phyloP scores from a whole-genome alignment of 768 basidiomycete species.

The Leucocoprinus birnbaumii region DNA sequence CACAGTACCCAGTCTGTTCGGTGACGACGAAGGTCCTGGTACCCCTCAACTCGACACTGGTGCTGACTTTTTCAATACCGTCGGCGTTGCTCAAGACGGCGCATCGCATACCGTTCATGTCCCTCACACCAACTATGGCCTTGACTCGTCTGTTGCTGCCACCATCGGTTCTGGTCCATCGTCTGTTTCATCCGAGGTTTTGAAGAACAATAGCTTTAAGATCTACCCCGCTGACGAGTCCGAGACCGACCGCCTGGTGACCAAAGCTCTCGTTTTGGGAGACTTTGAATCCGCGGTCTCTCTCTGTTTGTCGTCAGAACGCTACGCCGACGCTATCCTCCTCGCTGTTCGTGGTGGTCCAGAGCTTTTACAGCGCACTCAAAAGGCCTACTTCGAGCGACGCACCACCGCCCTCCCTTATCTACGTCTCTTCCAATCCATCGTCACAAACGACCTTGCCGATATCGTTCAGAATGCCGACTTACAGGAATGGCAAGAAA shows the following conservation, averaged over 20 bases:
- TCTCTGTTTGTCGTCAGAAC: constrained; percentile 82
- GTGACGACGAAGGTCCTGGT: constrained; percentile 66
- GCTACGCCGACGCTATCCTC: constrained; percentile 93
- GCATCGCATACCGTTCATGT: constrained; percentile 47
- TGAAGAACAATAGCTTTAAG: constrained; percentile 82
- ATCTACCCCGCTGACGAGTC: constrained; percentile 89
- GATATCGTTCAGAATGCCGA: constrained; percentile 98
- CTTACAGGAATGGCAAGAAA: constrained; percentile 91
- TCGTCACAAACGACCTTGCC: constrained; percentile 87
- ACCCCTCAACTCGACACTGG: constrained; percentile 64
- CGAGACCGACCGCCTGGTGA: constrained; percentile 84
- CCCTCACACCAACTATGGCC: constrained; percentile 75
- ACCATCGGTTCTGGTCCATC: constrained; percentile 92
- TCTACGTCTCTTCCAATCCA: constrained; percentile 90
- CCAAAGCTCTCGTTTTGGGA: constrained; percentile 92
- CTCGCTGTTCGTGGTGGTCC: constrained; percentile 90
- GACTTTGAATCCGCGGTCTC: constrained; percentile 93
- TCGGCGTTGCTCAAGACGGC: constrained; percentile 48
- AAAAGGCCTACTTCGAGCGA: constrained; percentile 90
- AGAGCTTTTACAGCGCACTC: constrained; percentile 82
- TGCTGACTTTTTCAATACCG: constrained; percentile 88
- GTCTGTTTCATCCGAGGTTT: constrained; percentile 68
- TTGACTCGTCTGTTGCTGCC: constrained; percentile 92
- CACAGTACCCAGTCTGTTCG: constrained; percentile 85
- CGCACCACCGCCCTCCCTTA: constrained; percentile 77